phyloP scores from a whole-genome alignment of 345 rosid species.

The Lumnitzera littorea region DNA sequence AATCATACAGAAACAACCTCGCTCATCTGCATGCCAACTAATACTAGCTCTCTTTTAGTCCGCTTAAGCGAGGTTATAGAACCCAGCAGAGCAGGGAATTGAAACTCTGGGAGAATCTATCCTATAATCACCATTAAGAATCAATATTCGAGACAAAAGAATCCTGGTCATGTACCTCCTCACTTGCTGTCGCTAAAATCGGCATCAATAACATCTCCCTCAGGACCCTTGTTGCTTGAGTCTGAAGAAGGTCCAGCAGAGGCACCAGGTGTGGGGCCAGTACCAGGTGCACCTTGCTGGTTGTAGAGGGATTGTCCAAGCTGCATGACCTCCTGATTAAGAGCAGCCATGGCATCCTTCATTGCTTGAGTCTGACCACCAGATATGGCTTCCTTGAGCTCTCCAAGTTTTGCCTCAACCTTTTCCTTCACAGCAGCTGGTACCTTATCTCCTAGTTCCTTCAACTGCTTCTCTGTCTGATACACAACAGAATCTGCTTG shows the following conservation, averaged over 20 bases:
- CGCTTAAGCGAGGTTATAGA: no score
- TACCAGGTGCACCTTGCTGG: conserved; percentile 67
- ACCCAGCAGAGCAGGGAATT: no score
- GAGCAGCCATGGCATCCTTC: conserved; percentile 78
- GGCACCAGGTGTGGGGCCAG: conserved; percentile 56
- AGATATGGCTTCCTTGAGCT: conserved; percentile 70
- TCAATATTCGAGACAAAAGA: no score
- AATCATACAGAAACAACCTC: no score
- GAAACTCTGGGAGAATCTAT: no score
- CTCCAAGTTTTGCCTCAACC: conserved; percentile 79
- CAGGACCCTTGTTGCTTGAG: conserved; percentile 51
- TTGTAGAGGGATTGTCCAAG: conserved; percentile 84
- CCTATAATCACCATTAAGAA: no score
- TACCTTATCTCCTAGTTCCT: conserved; percentile 85
- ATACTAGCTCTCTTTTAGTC: no score
- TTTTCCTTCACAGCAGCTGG: conserved; percentile 85
- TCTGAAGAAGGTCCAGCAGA: conserved; percentile 50
- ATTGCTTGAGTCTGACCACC: conserved; percentile 66
- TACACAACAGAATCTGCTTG: conserved; percentile 90
- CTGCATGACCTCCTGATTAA: conserved; percentile 95
- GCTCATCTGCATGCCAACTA: no score
- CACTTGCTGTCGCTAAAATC: conserved; percentile 87
- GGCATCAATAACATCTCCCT: conserved; percentile 89
- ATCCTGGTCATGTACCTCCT: neutral
- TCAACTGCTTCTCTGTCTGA: conserved; percentile 93